Base-by-base conservation (phyloP, 164 flowering plant species). In the Platanus orientalis region DNA sequence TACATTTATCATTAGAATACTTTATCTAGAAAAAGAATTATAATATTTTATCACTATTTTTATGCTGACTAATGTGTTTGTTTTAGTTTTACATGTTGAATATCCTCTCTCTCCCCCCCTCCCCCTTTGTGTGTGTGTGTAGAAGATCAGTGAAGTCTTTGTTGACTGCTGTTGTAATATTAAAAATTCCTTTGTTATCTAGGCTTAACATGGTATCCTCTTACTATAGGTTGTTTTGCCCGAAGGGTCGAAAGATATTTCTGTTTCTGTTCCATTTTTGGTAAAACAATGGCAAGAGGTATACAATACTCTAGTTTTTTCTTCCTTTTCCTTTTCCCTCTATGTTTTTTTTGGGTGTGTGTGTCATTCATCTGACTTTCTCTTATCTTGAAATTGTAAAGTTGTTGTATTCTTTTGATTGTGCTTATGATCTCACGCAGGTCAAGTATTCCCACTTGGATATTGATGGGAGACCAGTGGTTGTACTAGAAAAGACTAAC, bases 241-340 rank as follows among this genome's bases (percentile, higher is more conserved):
- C 9, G 97, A 95, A 76, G 99, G 99, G 0, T 89, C 99, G 25
- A 76, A 60, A 17, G 90, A 92, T 57, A 77, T 90, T 32, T 84
- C 92, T 63, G 84, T 83, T 58, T 76, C 90, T 64, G 76, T 75
- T 66, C 99, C 99, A 59, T 95, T 89, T 81, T 63, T 84, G 52
- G 83, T 85, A 54, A 79, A 85, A 48, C 87, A 92, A 60, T 66
- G 66, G 66, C 65, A 79, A 71, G 97, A 95, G 96, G 99, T 92
- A 69, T 54, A 20, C 11, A 32, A 20, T 30, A 57, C 9, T 52
- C n/a, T 36, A 5, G 11, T 40, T 45, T 34, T 57, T 16, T 25
- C 21, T 16, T 54, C 29, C 13, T 14, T 44, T 25, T 54, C 6
- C 40, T 48, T 27, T 45, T 49, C 6, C 0, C 59, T 29, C 20